Conservation (phyloP, 805 yeast species). For the Saturnispora silvae region DNA sequence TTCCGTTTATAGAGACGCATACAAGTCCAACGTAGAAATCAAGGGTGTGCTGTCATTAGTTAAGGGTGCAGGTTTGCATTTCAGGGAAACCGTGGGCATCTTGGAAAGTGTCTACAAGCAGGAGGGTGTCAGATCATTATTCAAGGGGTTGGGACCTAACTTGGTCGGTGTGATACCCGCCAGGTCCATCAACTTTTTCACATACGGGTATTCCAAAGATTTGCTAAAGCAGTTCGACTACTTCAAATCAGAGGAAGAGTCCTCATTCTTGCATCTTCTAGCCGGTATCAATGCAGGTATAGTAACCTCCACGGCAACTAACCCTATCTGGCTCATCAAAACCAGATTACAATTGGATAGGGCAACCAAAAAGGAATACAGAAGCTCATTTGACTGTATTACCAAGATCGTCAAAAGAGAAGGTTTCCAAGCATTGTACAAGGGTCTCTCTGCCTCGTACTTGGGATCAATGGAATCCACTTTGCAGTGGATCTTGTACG, state of each 20-base stretch:
- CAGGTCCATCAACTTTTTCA: constrained; percentile 89
- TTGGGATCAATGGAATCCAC: constrained; percentile 90
- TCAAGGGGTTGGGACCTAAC: constrained; percentile 94
- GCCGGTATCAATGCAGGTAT: constrained; percentile 90
- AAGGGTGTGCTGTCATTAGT: constrained; percentile 21
- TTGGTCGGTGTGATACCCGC: constrained; percentile 98
- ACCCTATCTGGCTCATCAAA: constrained; percentile 95
- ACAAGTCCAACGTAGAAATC: constrained; percentile 31
- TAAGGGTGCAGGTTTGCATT: constrained; percentile 42
- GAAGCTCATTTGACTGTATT: constrained; percentile 79
- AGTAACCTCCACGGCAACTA: constrained; percentile 90
- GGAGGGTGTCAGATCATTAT: constrained; percentile 82
- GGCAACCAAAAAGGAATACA: constrained; percentile 50
- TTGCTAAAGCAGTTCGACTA: constrained; percentile 46
- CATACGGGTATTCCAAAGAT: constrained; percentile 90
- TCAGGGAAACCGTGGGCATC: constrained; percentile 71
- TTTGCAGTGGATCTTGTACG: constrained; percentile 92
- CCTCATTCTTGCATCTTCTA: constrained; percentile 72
- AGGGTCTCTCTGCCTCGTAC: constrained; percentile 90
- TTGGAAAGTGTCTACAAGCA: constrained; percentile 52
- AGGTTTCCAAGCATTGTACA: constrained; percentile 72
- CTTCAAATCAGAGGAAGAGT: constrained; percentile 59
- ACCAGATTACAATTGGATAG: constrained; percentile 90
- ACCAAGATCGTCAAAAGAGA: constrained; percentile 59
- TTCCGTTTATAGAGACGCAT: constrained; percentile 59